A percentile compares a stretch with the other conserved stretches of the same genome.
Conservation (phyloP, 2,329 filamentous ascomycete genomes). For the Davidsoniella neocaledoniae region DNA sequence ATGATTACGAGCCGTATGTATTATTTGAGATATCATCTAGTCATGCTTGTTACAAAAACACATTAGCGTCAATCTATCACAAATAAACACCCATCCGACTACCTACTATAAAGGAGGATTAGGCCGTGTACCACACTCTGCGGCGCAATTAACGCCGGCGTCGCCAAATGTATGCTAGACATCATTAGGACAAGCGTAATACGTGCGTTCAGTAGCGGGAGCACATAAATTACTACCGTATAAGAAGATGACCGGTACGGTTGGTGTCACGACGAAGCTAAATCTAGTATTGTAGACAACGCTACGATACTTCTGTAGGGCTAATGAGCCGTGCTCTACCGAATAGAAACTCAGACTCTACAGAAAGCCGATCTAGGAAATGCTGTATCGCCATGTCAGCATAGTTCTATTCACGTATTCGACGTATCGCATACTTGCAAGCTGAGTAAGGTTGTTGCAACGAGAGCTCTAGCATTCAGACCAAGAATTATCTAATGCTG, state of each 20-base stretch:
- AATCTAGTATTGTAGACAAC: not conserved
- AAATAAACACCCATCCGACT: too few species aligned
- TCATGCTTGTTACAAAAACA: not conserved
- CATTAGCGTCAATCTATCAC: too few species aligned
- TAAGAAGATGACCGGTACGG: not conserved
- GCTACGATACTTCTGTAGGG: not conserved
- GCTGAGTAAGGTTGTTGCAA: too few species aligned
- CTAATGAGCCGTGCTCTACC: not conserved
- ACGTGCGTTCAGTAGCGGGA: not conserved
- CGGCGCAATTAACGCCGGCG: not conserved
- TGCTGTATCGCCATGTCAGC: too few species aligned
- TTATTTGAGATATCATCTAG: not conserved
- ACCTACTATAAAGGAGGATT: too few species aligned
- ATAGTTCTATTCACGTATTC: too few species aligned
- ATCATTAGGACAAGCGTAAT: not conserved
- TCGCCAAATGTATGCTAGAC: not conserved
- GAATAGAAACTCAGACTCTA: too few species aligned
- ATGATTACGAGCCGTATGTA: not conserved
- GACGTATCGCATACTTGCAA: too few species aligned
- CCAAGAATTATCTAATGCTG: too few species aligned
- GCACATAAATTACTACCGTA: not conserved
- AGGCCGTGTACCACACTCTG: not conserved
- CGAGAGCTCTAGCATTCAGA: too few species aligned
- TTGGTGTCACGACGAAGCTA: not conserved
- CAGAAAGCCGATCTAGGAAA: too few species aligned